These are phyloP conservation scores for Candida nanaspora DNA, from an alignment of 805 yeast genomes.

Conservation along the genomic window DNA sequence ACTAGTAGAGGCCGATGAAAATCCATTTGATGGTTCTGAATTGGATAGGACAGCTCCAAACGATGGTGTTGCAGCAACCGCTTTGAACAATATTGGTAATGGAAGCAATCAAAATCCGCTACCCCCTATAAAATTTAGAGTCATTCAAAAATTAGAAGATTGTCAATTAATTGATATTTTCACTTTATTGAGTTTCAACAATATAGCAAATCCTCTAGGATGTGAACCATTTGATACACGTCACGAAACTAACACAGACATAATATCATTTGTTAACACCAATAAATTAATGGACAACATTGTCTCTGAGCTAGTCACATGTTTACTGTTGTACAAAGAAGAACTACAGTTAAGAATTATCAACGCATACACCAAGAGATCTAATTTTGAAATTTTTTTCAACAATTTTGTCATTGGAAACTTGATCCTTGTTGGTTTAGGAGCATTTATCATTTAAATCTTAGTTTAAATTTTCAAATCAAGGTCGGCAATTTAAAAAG, in stretches of 20 bases:
- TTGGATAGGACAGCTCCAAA: conserved; percentile 2
- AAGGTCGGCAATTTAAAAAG: too few relatives aligned
- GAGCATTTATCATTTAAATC: conserved; percentile 26
- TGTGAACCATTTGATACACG: too few relatives aligned
- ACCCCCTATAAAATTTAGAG: conserved; percentile 33
- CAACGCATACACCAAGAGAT: conserved; percentile 22
- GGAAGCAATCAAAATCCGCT: conserved; percentile 15
- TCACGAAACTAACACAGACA: conserved; percentile 6
- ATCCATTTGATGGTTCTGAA: conserved; percentile 23
- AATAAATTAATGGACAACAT: conserved; percentile 23
- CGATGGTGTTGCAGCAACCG: conserved; percentile 10
- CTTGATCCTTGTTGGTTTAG: conserved; percentile 29
- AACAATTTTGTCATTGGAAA: conserved; percentile 33
- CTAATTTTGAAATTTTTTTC: conserved; percentile 26
- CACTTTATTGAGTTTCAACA: conserved; percentile 14
- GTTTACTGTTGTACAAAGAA: conserved; percentile 23
- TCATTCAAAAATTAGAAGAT: conserved; percentile 39
- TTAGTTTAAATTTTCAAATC: too few relatives aligned
- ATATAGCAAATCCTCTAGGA: conserved; percentile 6
- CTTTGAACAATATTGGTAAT: conserved; percentile 14
- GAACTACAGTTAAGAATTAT: conserved; percentile 23
- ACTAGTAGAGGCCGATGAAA: conserved; percentile 11
- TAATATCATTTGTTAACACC: conserved; percentile 18
- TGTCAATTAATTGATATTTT: conserved; percentile 30
- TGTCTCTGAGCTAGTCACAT: conserved; percentile 20